A percentile compares a stretch with the other conserved stretches of the same genome.
phyloP scores from a whole-genome alignment of 2,329 filamentous ascomycete species.

The Claviceps sorghi region DNA sequence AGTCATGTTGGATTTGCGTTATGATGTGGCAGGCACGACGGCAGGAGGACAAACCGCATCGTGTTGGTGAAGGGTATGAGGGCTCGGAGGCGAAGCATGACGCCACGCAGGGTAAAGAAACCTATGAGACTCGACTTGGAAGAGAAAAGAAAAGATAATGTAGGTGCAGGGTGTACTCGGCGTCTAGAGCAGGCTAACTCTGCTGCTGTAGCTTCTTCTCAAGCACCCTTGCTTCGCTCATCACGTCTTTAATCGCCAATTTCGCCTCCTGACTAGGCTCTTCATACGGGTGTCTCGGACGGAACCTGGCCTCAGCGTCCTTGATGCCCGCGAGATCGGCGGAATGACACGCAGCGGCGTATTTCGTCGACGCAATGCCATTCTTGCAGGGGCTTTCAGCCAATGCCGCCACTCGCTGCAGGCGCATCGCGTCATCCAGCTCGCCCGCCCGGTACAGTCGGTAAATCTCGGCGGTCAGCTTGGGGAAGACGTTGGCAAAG shows the following conservation, averaged over 20 bases:
- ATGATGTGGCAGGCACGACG: neutral
- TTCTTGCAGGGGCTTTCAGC: slow-evolving; percentile 8
- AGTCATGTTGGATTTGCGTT: no score
- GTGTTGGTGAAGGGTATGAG: no score
- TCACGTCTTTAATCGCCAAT: neutral
- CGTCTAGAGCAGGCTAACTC: neutral
- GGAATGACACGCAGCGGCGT: slow-evolving; percentile 4
- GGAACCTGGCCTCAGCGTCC: slow-evolving; percentile 6
- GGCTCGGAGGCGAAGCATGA: neutral
- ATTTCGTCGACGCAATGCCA: slow-evolving; percentile 6
- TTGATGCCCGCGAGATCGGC: slow-evolving; percentile 7
- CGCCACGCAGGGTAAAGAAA: no score
- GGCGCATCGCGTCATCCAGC: slow-evolving; percentile 1
- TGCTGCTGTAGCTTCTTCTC: slow-evolving; percentile 2
- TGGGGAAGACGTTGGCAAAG: slow-evolving; percentile 48
- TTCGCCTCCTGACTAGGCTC: slow-evolving; percentile 3
- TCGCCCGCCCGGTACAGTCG: slow-evolving; percentile 2
- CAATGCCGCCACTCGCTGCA: slow-evolving; percentile 6
- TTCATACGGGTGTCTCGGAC: slow-evolving; percentile 8
- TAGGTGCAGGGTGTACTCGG: no score
- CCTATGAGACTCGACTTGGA: no score
- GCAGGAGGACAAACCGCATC: no score
- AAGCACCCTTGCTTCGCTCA: slow-evolving; percentile 4
- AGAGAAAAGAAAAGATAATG: no score
- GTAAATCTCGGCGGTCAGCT: slow-evolving; percentile 24